Conservation (phyloP, 768 basidiomycete species). For the Rhodotorula toruloides region DNA sequence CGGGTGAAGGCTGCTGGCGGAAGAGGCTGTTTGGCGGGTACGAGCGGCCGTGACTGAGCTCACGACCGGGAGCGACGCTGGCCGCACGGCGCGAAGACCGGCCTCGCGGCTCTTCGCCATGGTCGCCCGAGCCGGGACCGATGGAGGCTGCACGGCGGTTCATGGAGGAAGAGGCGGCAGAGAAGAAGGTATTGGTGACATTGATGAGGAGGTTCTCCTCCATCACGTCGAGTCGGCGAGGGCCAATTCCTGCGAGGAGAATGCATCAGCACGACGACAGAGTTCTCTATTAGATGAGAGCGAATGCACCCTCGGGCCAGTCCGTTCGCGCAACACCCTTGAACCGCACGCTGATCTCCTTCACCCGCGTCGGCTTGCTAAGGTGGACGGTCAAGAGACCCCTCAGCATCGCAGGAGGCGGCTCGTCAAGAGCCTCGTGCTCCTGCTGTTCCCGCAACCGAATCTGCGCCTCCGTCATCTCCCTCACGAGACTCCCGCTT, state of each 20-base stretch:
- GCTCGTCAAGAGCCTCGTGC: constrained; percentile 26
- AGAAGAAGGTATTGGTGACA: constrained; percentile 67
- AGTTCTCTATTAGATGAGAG: too few species aligned
- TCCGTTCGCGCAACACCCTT: constrained; percentile 64
- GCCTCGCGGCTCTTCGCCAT: constrained; percentile 27
- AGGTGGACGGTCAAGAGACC: constrained; percentile 62
- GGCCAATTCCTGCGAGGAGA: constrained; percentile 56
- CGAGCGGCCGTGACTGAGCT: constrained; percentile 25
- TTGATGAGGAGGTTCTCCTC: constrained; percentile 74
- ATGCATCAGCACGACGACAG: background rate
- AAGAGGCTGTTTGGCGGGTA: constrained; percentile 29
- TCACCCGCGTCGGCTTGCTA: constrained; percentile 74
- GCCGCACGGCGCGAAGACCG: constrained; percentile 15
- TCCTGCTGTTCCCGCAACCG: background rate
- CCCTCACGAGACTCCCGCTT: constrained; percentile 14
- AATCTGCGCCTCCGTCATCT: constrained; percentile 11
- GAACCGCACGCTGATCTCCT: constrained; percentile 75
- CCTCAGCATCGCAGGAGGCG: constrained; percentile 57
- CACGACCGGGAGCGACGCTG: constrained; percentile 23
- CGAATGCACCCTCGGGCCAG: constrained; percentile 75
- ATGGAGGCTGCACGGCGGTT: constrained; percentile 55
- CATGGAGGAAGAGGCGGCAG: constrained; percentile 52
- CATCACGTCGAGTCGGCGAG: constrained; percentile 64
- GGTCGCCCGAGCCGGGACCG: constrained; percentile 47
- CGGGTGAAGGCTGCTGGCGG: constrained; percentile 6